A percentile compares a stretch with the other conserved stretches of the same genome.
phyloP scores from a whole-genome alignment of 768 basidiomycete genomes.

The Auricularia sp. region DNA sequence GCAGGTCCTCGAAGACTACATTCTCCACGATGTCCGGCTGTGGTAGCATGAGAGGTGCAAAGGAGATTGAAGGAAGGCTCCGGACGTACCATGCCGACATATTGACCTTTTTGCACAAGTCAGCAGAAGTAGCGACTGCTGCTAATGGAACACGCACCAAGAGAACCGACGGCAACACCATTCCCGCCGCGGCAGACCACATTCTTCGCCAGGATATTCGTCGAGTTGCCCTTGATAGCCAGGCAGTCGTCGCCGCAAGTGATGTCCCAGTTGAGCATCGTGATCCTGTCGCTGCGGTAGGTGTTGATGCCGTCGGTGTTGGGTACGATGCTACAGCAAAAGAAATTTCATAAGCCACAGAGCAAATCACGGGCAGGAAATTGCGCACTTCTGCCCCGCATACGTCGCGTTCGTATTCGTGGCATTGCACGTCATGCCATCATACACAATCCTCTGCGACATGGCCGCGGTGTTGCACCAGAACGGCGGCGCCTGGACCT shows the following conservation, averaged over 20 bases:
- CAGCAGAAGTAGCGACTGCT: slow-evolving; percentile 19
- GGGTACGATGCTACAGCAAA: slow-evolving; percentile 35
- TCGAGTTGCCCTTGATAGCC: slow-evolving; percentile 56
- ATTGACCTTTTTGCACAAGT: not conserved
- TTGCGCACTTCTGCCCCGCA: slow-evolving; percentile 36
- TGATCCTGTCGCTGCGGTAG: slow-evolving; percentile 39
- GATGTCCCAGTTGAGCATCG: slow-evolving; percentile 47
- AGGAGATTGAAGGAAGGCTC: not conserved
- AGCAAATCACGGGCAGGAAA: not conserved
- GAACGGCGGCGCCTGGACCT: slow-evolving; percentile 46
- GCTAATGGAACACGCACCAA: slow-evolving; percentile 47
- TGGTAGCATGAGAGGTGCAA: not conserved
- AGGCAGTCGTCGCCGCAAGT: slow-evolving; percentile 57
- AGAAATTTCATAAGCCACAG: not conserved
- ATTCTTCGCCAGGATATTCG: slow-evolving; percentile 39
- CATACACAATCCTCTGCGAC: slow-evolving; percentile 38
- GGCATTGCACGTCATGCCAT: slow-evolving; percentile 50
- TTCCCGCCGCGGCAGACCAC: slow-evolving; percentile 50
- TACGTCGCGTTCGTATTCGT: slow-evolving; percentile 44
- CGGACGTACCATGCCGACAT: not conserved
- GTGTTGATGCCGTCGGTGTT: slow-evolving; percentile 59
- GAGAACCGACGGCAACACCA: slow-evolving; percentile 50
- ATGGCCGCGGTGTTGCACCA: slow-evolving; percentile 51
- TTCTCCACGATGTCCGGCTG: slow-evolving; percentile 48
- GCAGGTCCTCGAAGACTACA: slow-evolving; percentile 38